These are phyloP conservation scores for Penicillium cinerascens DNA, from an alignment of 495 filamentous ascomycete species.

Conservation along the genomic window DNA sequence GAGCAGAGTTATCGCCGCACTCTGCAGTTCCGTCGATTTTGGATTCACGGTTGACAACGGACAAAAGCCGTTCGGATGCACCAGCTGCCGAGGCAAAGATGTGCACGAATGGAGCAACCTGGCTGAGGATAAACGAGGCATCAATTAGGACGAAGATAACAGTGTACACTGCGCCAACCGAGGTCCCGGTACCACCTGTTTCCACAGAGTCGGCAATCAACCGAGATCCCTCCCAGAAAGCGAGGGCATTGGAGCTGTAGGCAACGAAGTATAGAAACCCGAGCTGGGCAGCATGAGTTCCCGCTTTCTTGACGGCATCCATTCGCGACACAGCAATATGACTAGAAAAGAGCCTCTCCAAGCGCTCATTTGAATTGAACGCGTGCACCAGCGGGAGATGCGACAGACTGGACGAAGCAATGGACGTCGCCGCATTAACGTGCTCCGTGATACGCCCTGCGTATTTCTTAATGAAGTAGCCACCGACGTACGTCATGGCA, in stretches of 20 bases:
- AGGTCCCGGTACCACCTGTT: conserved; percentile 27
- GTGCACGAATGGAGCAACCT: conserved; percentile 61
- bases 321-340: conserved; percentile 42
- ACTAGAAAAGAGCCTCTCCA: conserved; percentile 49
- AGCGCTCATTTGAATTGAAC: conserved; percentile 38
- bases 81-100: conserved; percentile 57
- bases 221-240: conserved; percentile 61
- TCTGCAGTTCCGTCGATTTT: conserved; percentile 47
- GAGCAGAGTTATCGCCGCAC: conserved; percentile 25
- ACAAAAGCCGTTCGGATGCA: conserved; percentile 46
- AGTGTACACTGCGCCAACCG: conserved; percentile 58
- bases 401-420: conserved; percentile 45
- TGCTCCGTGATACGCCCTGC: conserved; percentile 45
- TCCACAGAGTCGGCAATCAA: conserved; percentile 51
- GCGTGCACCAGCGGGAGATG: conserved; percentile 47
- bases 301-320: conserved; percentile 56
- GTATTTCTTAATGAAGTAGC: conserved; percentile 56
- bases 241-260: conserved; percentile 59
- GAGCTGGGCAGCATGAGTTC: conserved; percentile 52
- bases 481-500: conserved; percentile 57
- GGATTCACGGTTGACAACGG: conserved; percentile 49
- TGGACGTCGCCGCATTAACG: conserved; percentile 42
- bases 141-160: conserved; percentile 64
- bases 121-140: conserved; percentile 58
- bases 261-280: conserved; percentile 63